Conservation (phyloP, 257 asterid species). For the Penstemon newberryi region DNA sequence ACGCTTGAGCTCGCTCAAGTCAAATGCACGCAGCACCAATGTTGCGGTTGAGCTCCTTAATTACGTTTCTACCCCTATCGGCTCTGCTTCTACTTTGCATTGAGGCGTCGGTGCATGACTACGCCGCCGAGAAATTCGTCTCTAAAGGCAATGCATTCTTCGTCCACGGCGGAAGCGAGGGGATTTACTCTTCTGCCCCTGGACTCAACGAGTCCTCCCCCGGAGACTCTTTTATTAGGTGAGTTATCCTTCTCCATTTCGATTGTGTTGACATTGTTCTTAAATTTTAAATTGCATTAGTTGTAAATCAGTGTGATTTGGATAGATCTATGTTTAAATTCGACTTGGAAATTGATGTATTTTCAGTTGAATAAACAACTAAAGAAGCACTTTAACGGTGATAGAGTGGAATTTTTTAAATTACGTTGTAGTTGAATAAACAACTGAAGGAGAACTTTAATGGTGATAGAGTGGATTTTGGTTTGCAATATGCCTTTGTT, state of each 20-base stretch:
- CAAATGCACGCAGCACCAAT: constrained; percentile 33
- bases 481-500: background rate
- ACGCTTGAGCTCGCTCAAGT: constrained; percentile 33
- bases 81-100: constrained; percentile 32
- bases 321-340: constrained; percentile 31
- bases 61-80: constrained; percentile 27
- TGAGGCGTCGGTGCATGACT: constrained; percentile 82
- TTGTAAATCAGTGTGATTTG: constrained; percentile 13
- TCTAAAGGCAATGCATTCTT: constrained; percentile 87
- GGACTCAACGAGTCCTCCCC: constrained; percentile 59
- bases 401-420: too few relatives aligned
- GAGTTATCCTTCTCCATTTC: constrained; percentile 16
- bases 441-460: background rate
- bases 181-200: constrained; percentile 75
- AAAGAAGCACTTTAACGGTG: background rate
- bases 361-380: background rate
- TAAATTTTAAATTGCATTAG: constrained; percentile 16
- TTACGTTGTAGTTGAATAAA: too few relatives aligned
- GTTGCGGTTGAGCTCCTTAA: constrained; percentile 43
- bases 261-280: background rate
- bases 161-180: constrained; percentile 95
- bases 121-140: constrained; percentile 54
- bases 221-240: constrained; percentile 83
- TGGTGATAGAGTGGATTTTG: too few relatives aligned
- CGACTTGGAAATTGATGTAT: constrained; percentile 21